Evolutionary conservation across 2,329 filamentous ascomycete species (phyloP).

Genomic region (Cladorrhinum sp.): DNA sequence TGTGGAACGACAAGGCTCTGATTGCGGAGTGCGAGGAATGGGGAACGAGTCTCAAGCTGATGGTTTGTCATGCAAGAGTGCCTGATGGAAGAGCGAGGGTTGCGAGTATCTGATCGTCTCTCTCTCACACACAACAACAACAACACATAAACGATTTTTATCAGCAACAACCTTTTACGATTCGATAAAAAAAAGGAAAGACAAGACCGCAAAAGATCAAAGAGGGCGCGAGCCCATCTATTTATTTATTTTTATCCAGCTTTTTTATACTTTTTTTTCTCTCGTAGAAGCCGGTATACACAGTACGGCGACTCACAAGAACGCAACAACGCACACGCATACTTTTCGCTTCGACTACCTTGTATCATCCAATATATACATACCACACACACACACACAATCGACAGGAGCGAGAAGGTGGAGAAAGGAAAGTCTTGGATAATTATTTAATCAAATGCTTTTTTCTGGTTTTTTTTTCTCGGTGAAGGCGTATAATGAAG

Average conservation of each 20-base stretch:
- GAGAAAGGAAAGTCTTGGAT: background rate
- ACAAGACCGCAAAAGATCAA: conserved; percentile 8
- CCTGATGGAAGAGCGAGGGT: conserved; percentile 52
- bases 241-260: background rate
- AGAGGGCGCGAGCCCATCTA: conserved; percentile 12
- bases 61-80: conserved; percentile 88
- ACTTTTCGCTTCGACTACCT: conserved; percentile 6
- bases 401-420: conserved; percentile 22
- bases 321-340: background rate
- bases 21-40: conserved; percentile 82
- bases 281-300: conserved; percentile 17
- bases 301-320: conserved; percentile 12
- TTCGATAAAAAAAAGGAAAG: conserved; percentile 1
- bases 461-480: conserved; percentile 1
- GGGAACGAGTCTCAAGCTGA: conserved; percentile 81
- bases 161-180: background rate
- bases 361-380: background rate
- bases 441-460: conserved; percentile 1
- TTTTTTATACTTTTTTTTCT: background rate
- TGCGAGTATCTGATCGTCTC: conserved; percentile 50
- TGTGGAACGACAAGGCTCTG: conserved; percentile 75
- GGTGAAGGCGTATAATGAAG: background rate
- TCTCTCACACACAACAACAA: conserved; percentile 29
- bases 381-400: background rate
- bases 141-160: background rate